These are phyloP conservation scores for Moricandia arvensis DNA, from an alignment of 345 rosid species.

Conservation along the genomic window DNA sequence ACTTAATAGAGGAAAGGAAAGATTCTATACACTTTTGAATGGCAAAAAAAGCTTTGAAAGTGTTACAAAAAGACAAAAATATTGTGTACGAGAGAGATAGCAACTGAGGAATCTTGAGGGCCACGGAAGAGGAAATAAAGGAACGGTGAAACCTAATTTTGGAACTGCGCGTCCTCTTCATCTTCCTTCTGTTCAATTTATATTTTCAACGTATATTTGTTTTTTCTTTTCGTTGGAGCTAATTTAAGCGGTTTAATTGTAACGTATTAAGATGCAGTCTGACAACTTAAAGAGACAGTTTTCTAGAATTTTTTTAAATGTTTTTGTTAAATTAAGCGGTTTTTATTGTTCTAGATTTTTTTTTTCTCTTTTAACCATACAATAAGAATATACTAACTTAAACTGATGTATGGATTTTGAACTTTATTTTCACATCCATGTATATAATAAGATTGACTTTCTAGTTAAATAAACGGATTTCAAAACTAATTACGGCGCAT, in stretches of 20 bases:
- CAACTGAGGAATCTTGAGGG: not conserved
- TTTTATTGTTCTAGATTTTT: not conserved
- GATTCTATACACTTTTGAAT: not conserved
- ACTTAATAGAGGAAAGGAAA: not conserved
- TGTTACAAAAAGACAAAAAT: not conserved
- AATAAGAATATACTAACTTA: not conserved
- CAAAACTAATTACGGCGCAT: not conserved
- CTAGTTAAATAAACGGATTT: not conserved
- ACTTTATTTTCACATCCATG: not conserved
- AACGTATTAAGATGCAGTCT: not conserved
- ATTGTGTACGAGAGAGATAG: conserved; percentile 1
- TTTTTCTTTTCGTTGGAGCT: conserved; percentile 20
- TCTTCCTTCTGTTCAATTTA: not conserved
- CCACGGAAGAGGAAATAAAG: conserved; percentile 27
- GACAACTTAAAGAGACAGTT: conserved; percentile 6
- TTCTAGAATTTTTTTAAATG: not conserved
- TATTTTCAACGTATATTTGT: not conserved
- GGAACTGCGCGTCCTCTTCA: conserved; percentile 24
- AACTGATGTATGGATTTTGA: not conserved
- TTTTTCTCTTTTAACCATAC: not conserved
- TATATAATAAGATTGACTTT: not conserved
- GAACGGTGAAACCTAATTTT: conserved; percentile 21
- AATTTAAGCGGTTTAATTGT: conserved; percentile 8
- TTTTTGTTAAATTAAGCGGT: not conserved
- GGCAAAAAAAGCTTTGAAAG: not conserved